Base-by-base conservation (phyloP, 2,329 filamentous ascomycete species). In the Paracamarosporium sp. region DNA sequence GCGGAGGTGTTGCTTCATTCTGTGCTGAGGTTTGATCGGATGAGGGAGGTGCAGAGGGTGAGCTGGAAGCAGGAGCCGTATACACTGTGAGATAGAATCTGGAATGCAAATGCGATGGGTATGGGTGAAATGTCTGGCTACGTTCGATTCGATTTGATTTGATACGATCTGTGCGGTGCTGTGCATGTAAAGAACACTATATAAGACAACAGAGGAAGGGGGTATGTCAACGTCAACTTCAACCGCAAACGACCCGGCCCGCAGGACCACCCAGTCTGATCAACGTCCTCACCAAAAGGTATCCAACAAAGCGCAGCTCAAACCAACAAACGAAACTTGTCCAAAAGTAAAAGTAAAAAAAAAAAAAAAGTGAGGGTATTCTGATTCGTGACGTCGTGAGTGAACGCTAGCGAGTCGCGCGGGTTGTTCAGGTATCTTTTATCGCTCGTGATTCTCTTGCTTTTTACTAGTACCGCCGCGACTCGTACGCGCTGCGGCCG, bases 1-100 rank as follows among this genome's bases (percentile, higher is more conserved):
- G 75, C 79, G 15, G 82, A 85, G 65, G 80, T 83, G 4, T 62
- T 85, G 63, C 64, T 83, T 53, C 80, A 83, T 45, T 79, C 81
- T 43, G 81, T 85, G 52, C 53, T 84, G 51, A 73, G 79, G 38
- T 84, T 80, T 70, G 82, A 84, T 71, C 65, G 73, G 36, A 67
- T 81, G 70, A 75, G 80, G 57, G 76, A 75, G 40, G 65, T 76
- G 61, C 64, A 69, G 40, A 63, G 69, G 53, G 64, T 72, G 9
- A 69, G 62, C 17, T 72, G 70, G 70, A 72, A 72, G 45, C 66
- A 70, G 47, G 68, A 69, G 41, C 70, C 70, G 5, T 72, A 71
- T 43, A 72, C 67, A 13, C n/a, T 69, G 11, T 69, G 45, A 48
- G 45, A n/a, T n/a, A n/a, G n/a, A n/a, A n/a, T n/a, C n/a, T n/a